Conservation (phyloP, 2,329 filamentous ascomycete genomes). For the Clonostachys rosea region DNA sequence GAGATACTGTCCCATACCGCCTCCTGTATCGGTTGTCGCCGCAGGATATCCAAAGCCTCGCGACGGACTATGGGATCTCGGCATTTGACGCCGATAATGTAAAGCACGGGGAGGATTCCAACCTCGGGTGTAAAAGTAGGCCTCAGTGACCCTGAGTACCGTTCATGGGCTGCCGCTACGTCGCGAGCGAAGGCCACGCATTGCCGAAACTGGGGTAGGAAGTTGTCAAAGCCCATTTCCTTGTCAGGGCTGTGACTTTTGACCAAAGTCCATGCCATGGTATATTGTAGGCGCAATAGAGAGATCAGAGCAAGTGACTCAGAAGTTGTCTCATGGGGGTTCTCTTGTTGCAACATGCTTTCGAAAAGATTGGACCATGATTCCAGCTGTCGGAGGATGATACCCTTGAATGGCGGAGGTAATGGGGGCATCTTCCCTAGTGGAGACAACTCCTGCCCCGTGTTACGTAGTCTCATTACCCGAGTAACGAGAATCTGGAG, state of each 20-base stretch:
- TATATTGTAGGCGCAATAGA: conserved; percentile 23
- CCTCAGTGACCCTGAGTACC: conserved; percentile 10
- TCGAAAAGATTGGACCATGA: conserved; percentile 17
- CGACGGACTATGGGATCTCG: conserved; percentile 23
- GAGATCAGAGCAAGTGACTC: conserved; percentile 9
- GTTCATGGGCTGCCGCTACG: conserved; percentile 12
- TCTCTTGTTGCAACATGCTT: conserved; percentile 11
- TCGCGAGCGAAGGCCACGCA: conserved; percentile 14
- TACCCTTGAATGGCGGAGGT: conserved; percentile 3
- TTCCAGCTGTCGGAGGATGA: conserved; percentile 13
- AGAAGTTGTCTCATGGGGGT: conserved; percentile 4
- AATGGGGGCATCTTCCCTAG: conserved; percentile 3
- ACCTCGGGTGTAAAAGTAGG: conserved; percentile 25
- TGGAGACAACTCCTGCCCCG: conserved; percentile 10
- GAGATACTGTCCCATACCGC: conserved; percentile 24
- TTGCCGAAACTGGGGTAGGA: conserved; percentile 18
- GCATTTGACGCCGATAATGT: conserved; percentile 26
- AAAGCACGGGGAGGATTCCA: conserved; percentile 23
- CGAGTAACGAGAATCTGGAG: conserved; percentile 20
- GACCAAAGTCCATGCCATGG: conserved; percentile 16
- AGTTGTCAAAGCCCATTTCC: conserved; percentile 21
- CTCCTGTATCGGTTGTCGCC: conserved; percentile 16
- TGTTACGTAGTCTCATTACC: conserved; percentile 19
- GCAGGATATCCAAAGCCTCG: conserved; percentile 16
- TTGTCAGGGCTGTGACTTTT: conserved; percentile 11